A percentile compares a stretch with the other conserved stretches of the same genome.
Evolutionary conservation across 495 filamentous ascomycete species (phyloP).

Genomic region (Lasiosphaeria miniovina): DNA sequence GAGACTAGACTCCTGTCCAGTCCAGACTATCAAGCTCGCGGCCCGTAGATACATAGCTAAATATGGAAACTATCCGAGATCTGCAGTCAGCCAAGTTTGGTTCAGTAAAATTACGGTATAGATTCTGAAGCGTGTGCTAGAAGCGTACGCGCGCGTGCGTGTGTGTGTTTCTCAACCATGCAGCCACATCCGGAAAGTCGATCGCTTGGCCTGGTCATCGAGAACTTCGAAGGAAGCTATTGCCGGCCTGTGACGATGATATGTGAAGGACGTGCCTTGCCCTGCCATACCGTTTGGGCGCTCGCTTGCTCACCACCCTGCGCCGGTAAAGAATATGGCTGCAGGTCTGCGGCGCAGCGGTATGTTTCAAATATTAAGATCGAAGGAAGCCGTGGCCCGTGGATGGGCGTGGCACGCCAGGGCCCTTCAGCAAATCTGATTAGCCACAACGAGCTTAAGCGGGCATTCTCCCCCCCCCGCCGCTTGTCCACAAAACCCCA

Average conservation of each 20-base stretch:
- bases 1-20: neutral
- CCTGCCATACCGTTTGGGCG: neutral
- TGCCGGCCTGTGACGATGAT: too few species aligned
- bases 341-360: neutral
- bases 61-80: neutral
- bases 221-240: too few species aligned
- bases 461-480: conserved; percentile 18
- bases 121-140: neutral
- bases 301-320: neutral
- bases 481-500: conserved; percentile 2
- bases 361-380: neutral
- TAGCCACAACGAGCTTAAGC: conserved; percentile 19
- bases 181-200: too few species aligned
- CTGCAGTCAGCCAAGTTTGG: neutral
- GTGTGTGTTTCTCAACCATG: too few species aligned
- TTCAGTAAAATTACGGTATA: neutral
- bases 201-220: too few species aligned
- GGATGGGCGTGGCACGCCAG: neutral
- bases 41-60: neutral
- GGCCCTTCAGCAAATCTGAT: neutral
- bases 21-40: neutral
- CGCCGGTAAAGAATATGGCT: neutral
- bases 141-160: too few species aligned
- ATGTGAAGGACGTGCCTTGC: neutral
- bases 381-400: neutral